A percentile compares a stretch with the other conserved stretches of the same genome.
Conservation (phyloP, 176 grass and related monocot species). For the Alloteropsis semialata region DNA sequence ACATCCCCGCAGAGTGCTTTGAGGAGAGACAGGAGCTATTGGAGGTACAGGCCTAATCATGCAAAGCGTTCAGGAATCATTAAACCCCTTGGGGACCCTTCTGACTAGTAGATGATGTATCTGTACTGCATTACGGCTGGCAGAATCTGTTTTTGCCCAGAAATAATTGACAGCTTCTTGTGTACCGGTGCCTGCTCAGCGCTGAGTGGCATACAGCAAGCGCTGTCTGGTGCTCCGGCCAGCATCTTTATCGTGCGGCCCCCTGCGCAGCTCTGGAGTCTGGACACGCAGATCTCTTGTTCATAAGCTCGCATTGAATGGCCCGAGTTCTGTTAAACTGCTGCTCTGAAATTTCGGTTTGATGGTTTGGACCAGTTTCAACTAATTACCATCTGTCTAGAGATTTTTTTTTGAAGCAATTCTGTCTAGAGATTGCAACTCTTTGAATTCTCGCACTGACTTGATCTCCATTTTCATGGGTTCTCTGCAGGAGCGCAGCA, state of each 20-base stretch:
- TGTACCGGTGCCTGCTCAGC: conserved; percentile 40
- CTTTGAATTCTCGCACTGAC: not conserved
- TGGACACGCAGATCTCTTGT: conserved; percentile 16
- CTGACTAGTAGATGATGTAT: conserved; percentile 47
- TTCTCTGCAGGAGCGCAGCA: conserved; percentile 37
- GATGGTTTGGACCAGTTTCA: not conserved
- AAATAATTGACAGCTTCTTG: conserved; percentile 64
- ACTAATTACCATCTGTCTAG: not conserved
- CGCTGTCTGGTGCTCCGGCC: conserved; percentile 28
- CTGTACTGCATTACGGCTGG: conserved; percentile 68
- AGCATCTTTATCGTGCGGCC: conserved; percentile 32
- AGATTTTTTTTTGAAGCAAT: too few species aligned
- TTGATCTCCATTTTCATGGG: not conserved
- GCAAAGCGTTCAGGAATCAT: conserved; percentile 53
- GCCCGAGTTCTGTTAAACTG: not conserved
- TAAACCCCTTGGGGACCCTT: conserved; percentile 28
- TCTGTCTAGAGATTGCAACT: not conserved
- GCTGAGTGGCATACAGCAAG: conserved; percentile 47
- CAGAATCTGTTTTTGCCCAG: conserved; percentile 50
- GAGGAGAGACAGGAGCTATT: conserved; percentile 44
- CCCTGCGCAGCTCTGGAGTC: not conserved
- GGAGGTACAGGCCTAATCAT: conserved; percentile 49
- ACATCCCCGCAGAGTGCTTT: conserved; percentile 33
- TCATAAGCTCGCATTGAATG: conserved; percentile 14
- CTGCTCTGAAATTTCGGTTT: not conserved